Conservation (phyloP, 2,329 filamentous ascomycete species). For the Fusarium succisae region DNA sequence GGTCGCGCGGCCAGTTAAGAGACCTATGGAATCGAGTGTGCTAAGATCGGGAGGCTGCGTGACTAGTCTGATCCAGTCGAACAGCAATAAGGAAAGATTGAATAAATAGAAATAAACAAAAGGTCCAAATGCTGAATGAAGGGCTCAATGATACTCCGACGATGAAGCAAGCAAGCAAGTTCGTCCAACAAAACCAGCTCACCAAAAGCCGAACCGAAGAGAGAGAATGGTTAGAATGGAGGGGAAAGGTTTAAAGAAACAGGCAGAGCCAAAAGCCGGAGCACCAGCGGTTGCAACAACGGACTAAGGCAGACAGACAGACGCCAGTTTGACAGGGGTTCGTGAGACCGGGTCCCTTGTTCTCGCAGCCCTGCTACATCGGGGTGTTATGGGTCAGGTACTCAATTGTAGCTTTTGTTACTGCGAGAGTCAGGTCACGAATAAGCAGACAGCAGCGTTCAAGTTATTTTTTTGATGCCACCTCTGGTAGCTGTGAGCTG, state of each 20-base stretch:
- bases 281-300: constrained; percentile 40
- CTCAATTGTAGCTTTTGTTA: constrained; percentile 30
- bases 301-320: constrained; percentile 41
- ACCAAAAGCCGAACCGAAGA: constrained; percentile 30
- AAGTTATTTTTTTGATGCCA: constrained; percentile 24
- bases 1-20: constrained; percentile 32
- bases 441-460: constrained; percentile 23
- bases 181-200: constrained; percentile 31
- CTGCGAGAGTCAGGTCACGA: constrained; percentile 8
- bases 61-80: constrained; percentile 18
- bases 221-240: constrained; percentile 39
- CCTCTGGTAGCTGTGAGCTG: constrained; percentile 33
- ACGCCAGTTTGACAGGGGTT: constrained; percentile 39
- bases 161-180: constrained; percentile 19
- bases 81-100: background rate
- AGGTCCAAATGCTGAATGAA: constrained; percentile 7
- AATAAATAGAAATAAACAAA: background rate
- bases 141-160: constrained; percentile 13
- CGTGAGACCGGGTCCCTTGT: constrained; percentile 34
- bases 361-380: constrained; percentile 35
- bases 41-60: constrained; percentile 20
- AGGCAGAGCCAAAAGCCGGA: constrained; percentile 37
- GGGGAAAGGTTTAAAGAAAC: constrained; percentile 47
- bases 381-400: constrained; percentile 26
- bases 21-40: constrained; percentile 12